These are phyloP conservation scores for Aureobasidium subglaciale DNA, from an alignment of 2,329 filamentous ascomycete genomes.

Conservation along the genomic window DNA sequence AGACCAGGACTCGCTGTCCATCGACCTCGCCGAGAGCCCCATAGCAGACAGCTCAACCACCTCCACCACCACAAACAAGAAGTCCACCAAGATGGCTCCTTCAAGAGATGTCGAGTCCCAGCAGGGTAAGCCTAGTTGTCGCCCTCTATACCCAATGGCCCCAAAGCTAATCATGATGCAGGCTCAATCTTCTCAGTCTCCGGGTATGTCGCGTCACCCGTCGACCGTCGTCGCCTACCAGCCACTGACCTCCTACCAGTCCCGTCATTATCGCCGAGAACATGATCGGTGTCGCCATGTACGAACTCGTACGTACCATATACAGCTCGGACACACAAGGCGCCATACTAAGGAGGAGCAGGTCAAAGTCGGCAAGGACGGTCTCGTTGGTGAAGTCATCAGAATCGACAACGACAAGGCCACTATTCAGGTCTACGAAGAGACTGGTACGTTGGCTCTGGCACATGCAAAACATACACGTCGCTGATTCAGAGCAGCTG, in stretches of 20 bases:
- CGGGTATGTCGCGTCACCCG: constrained; percentile 37
- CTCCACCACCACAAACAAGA: neutral
- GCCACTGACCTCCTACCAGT: constrained; percentile 32
- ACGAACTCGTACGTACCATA: constrained; percentile 70
- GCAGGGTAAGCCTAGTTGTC: neutral
- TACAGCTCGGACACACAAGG: neutral
- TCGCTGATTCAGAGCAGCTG: constrained; percentile 51
- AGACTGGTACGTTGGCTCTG: constrained; percentile 63
- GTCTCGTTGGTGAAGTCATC: constrained; percentile 94
- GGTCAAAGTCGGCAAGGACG: constrained; percentile 84
- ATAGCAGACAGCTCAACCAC: constrained; percentile 13
- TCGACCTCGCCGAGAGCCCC: constrained; percentile 22
- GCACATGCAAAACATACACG: neutral
- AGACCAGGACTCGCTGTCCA: constrained; percentile 23
- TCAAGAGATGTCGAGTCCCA: constrained; percentile 11
- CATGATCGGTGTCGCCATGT: constrained; percentile 99
- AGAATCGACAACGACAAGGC: constrained; percentile 92
- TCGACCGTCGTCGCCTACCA: constrained; percentile 10
- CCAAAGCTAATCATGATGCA: constrained; percentile 24
- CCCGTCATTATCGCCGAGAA: constrained; percentile 96
- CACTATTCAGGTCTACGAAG: constrained; percentile 98
- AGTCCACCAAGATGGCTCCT: constrained; percentile 3
- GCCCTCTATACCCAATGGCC: too few relatives aligned
- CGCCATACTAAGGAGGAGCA: constrained; percentile 37
- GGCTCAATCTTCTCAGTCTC: constrained; percentile 67